Percentiles rank a stretch among this genome's conserved stretches.
These are phyloP conservation scores for Plasmodium gonderi DNA, from an alignment of 169 alveolate genomes.

Conservation along the genomic window DNA sequence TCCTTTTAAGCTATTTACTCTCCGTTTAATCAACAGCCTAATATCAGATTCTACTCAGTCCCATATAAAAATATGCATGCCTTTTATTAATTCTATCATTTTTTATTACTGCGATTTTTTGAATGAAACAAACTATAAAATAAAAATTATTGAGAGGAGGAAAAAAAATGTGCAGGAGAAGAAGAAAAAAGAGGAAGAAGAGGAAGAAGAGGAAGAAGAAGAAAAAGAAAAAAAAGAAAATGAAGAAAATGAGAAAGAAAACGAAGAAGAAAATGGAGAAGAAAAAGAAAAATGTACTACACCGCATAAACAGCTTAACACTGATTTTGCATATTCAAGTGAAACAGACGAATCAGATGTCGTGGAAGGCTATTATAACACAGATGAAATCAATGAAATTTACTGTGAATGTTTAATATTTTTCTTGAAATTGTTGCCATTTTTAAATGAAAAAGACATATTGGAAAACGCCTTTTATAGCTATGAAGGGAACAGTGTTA, in stretches of 20 bases:
- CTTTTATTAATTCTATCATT: conserved; percentile 52
- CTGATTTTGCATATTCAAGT: too few species aligned
- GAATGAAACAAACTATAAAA: neutral
- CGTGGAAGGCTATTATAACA: neutral
- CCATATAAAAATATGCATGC: conserved; percentile 28
- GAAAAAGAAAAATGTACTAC: too few species aligned
- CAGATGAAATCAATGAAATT: conserved; percentile 3
- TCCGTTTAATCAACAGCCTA: conserved; percentile 62
- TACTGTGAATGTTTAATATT: conserved; percentile 37
- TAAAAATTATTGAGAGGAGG: neutral
- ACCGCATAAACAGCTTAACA: too few species aligned
- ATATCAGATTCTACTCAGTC: conserved; percentile 5
- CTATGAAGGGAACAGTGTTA: conserved; percentile 23
- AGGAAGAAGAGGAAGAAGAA: neutral
- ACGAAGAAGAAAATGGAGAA: neutral
- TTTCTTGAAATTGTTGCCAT: conserved; percentile 16
- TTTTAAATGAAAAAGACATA: conserved; percentile 27
- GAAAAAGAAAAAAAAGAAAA: neutral
- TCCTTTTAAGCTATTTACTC: conserved; percentile 38
- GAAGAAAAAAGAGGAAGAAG: too few species aligned
- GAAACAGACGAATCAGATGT: neutral
- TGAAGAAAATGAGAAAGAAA: neutral
- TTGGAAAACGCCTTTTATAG: conserved; percentile 3
- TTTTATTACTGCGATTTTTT: conserved; percentile 10
- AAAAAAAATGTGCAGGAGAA: neutral